These are phyloP conservation scores for Holtermanniella nyarrowii DNA, from an alignment of 768 basidiomycete species.

Conservation along the genomic window DNA sequence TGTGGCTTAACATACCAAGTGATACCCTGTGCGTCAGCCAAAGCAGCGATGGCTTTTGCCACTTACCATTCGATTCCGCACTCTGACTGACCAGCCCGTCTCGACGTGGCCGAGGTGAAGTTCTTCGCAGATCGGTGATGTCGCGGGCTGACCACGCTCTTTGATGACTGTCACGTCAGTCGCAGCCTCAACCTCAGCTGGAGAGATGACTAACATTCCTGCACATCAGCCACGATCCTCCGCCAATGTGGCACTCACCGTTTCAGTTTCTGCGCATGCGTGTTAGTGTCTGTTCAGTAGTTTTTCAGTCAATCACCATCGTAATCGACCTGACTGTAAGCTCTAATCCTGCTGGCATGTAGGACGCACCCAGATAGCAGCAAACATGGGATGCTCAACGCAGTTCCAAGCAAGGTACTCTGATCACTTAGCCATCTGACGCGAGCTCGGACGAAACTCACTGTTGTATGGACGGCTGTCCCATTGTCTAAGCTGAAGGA, in stretches of 20 bases:
- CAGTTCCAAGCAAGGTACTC: constrained; percentile 36
- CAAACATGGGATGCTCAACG: constrained; percentile 40
- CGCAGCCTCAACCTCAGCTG: not conserved
- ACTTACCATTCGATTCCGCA: constrained; percentile 39
- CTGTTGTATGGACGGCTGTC: constrained; percentile 39
- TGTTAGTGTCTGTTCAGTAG: not conserved
- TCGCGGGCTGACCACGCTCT: constrained; percentile 41
- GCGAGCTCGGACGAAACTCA: not conserved
- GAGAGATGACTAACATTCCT: constrained; percentile 24
- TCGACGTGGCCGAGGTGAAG: constrained; percentile 38
- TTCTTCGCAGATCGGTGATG: constrained; percentile 39
- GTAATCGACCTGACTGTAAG: constrained; percentile 18
- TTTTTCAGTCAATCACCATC: constrained; percentile 17
- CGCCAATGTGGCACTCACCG: constrained; percentile 13
- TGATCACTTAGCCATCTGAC: not conserved
- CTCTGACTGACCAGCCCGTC: constrained; percentile 38
- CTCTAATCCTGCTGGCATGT: not conserved
- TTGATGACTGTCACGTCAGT: constrained; percentile 34
- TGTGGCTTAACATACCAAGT: constrained; percentile 23
- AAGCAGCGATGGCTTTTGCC: not conserved
- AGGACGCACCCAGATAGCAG: constrained; percentile 33
- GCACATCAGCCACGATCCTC: not conserved
- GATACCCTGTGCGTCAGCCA: constrained; percentile 23
- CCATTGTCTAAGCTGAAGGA: constrained; percentile 37
- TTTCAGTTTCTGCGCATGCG: constrained; percentile 26